These are phyloP conservation scores for Rosa lucieae DNA, from an alignment of 306 rosid species.

Conservation along the genomic window DNA sequence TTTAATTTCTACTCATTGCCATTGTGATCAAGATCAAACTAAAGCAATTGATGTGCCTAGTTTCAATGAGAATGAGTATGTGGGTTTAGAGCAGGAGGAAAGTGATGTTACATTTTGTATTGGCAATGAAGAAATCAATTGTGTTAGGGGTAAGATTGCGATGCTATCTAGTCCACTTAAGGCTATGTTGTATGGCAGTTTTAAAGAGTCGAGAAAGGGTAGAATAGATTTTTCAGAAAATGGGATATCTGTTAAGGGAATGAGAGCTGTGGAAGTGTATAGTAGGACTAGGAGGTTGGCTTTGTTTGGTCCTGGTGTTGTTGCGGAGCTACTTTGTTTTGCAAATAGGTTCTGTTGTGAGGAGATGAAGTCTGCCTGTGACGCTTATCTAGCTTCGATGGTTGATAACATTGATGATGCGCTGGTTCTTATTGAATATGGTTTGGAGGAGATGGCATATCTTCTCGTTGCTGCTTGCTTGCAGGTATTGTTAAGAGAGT, in stretches of 20 bases:
- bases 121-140: slow-evolving; percentile 54
- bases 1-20: slow-evolving; percentile 44
- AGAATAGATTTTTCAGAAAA: slow-evolving; percentile 61
- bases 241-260: slow-evolving; percentile 57
- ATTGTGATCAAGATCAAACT: slow-evolving; percentile 39
- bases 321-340: slow-evolving; percentile 66
- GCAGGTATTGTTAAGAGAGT: slow-evolving; percentile 69
- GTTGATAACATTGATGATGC: slow-evolving; percentile 60
- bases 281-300: slow-evolving; percentile 67
- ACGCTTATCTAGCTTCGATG: slow-evolving; percentile 57
- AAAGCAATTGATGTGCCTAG: slow-evolving; percentile 23
- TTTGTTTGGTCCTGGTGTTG: slow-evolving; percentile 45
- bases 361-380: slow-evolving; percentile 68
- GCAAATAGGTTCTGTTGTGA: slow-evolving; percentile 83
- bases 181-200: slow-evolving; percentile 73
- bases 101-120: slow-evolving; percentile 59
- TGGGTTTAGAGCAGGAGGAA: slow-evolving; percentile 32
- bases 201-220: slow-evolving; percentile 52
- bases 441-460: slow-evolving; percentile 64
- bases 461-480: slow-evolving; percentile 73
- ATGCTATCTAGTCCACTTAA: slow-evolving; percentile 59
- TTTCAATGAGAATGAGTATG: slow-evolving; percentile 22
- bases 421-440: slow-evolving; percentile 64
- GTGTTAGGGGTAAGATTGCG: slow-evolving; percentile 54
- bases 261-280: slow-evolving; percentile 70